phyloP scores from a whole-genome alignment of 805 yeast species.

The Wickerhamiella sorbophila region DNA sequence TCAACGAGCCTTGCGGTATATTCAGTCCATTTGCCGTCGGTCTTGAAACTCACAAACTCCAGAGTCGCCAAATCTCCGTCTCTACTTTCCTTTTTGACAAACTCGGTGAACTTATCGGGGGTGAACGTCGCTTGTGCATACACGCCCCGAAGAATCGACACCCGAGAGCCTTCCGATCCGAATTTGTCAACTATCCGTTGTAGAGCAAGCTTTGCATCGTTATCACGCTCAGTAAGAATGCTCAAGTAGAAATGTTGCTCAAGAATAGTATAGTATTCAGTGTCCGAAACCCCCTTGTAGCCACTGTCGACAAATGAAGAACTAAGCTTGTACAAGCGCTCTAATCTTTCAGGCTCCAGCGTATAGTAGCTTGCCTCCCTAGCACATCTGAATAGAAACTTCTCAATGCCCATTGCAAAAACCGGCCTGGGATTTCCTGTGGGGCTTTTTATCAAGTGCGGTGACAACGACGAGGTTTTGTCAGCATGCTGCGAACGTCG shows the following conservation, averaged over 20 bases:
- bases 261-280: conserved; percentile 40
- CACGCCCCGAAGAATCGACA: conserved; percentile 40
- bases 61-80: conserved; percentile 24
- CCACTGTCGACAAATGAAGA: conserved; percentile 24
- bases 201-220: conserved; percentile 53
- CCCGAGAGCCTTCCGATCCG: conserved; percentile 40
- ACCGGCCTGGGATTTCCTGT: no score
- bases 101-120: conserved; percentile 26
- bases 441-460: no score
- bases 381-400: conserved; percentile 37
- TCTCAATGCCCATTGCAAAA: conserved; percentile 23
- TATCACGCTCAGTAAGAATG: conserved; percentile 47
- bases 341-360: conserved; percentile 34
- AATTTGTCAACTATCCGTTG: conserved; percentile 57
- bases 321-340: conserved; percentile 31
- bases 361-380: conserved; percentile 37
- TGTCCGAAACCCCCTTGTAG: conserved; percentile 17
- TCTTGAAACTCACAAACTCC: conserved; percentile 20
- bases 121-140: conserved; percentile 43
- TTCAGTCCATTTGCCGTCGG: conserved; percentile 22
- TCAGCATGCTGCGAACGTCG: not conserved
- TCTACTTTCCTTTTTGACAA: conserved; percentile 24
- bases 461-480: no score
- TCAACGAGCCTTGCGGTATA: conserved; percentile 43
- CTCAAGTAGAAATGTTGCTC: conserved; percentile 62